phyloP scores from a whole-genome alignment of 306 rosid species.

The Morella rubra region DNA sequence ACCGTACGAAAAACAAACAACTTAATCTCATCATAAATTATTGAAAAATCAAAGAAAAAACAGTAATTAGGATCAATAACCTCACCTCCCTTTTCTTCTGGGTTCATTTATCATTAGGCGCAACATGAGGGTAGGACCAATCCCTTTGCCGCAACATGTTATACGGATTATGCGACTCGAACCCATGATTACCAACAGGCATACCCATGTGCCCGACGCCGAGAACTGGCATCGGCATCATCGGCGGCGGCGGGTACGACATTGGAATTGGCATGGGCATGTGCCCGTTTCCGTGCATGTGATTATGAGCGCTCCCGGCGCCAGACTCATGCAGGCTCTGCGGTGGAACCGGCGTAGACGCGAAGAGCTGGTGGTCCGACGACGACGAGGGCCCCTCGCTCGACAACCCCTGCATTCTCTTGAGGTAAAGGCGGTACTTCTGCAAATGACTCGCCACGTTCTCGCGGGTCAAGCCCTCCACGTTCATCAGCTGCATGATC shows the following conservation, averaged over 20 bases:
- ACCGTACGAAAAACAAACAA: too few relatives aligned
- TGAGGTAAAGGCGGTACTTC: slow-evolving; percentile 87
- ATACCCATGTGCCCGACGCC: slow-evolving; percentile 57
- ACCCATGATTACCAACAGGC: slow-evolving; percentile 42
- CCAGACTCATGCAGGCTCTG: slow-evolving; percentile 55
- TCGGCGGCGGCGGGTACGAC: slow-evolving; percentile 42
- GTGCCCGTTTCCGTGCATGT: slow-evolving; percentile 45
- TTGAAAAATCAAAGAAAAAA: neutral
- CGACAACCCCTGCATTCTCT: slow-evolving; percentile 75
- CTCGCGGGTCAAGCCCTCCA: slow-evolving; percentile 91
- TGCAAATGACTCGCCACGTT: slow-evolving; percentile 94
- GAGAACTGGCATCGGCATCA: slow-evolving; percentile 56
- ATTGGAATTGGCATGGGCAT: slow-evolving; percentile 42
- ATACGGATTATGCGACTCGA: slow-evolving; percentile 40
- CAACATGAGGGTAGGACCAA: slow-evolving; percentile 42
- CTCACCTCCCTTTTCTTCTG: neutral
- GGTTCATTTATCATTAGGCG: slow-evolving; percentile 3
- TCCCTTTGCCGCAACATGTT: slow-evolving; percentile 53
- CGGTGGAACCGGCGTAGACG: slow-evolving; percentile 72
- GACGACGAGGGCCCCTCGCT: slow-evolving; percentile 56
- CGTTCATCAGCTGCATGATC: slow-evolving; percentile 94
- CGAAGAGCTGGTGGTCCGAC: slow-evolving; percentile 67
- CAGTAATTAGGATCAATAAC: neutral
- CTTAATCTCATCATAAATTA: neutral
- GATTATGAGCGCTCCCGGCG: slow-evolving; percentile 35